These are phyloP conservation scores for Globisporangium nagaii DNA, from an alignment of 352 stramenopile genomes.

Conservation along the genomic window DNA sequence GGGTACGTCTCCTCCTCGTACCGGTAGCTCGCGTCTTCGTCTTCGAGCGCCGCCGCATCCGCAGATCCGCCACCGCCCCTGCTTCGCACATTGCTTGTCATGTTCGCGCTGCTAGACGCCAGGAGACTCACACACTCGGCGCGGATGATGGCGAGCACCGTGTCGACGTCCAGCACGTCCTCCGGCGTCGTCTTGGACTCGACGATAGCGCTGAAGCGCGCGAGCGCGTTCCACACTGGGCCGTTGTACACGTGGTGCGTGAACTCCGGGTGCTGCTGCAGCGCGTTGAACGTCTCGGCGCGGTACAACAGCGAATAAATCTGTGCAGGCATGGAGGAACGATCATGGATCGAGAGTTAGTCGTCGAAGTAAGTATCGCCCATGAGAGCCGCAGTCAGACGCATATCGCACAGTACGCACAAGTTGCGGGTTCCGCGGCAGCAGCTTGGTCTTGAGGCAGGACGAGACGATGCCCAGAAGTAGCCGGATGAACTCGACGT, in stretches of 20 bases:
- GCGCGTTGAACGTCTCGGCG: conserved; percentile 41
- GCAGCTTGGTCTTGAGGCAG: conserved; percentile 52
- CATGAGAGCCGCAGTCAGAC: no score
- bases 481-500: conserved; percentile 75
- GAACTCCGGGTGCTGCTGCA: conserved; percentile 61
- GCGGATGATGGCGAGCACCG: conserved; percentile 62
- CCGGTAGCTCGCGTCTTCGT: conserved; percentile 67
- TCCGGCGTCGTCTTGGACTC: conserved; percentile 54
- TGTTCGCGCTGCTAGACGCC: conserved; percentile 29
- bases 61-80: neutral
- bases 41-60: conserved; percentile 11
- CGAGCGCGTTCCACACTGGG: conserved; percentile 57
- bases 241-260: conserved; percentile 52
- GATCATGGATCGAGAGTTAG: no score
- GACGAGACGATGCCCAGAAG: conserved; percentile 61
- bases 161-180: conserved; percentile 58
- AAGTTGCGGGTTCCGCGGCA: conserved; percentile 77
- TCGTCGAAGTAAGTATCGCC: no score
- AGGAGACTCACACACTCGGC: conserved; percentile 63
- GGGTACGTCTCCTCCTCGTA: conserved; percentile 71
- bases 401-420: conserved; percentile 14
- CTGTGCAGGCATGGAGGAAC: conserved; percentile 11
- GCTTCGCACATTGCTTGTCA: conserved; percentile 6
- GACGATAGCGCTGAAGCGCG: conserved; percentile 53
- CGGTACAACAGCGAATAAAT: conserved; percentile 84